Evolutionary conservation across 495 filamentous ascomycete genomes (phyloP).

Genomic region (Aspergillus campestris): DNA sequence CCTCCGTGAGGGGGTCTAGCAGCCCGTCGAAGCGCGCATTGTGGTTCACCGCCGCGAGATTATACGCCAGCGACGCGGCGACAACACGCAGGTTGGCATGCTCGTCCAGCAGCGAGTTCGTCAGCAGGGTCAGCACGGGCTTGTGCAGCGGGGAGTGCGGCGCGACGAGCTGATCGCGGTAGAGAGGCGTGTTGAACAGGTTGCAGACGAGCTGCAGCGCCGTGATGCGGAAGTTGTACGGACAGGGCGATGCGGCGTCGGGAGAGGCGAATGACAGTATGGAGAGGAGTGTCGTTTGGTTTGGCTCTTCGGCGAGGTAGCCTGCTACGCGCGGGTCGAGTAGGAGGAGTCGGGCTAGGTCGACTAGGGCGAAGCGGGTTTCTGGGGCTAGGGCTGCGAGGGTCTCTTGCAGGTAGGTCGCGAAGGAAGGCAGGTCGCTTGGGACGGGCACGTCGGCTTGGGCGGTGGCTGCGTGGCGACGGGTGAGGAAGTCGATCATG

Average conservation of each 20-base stretch:
- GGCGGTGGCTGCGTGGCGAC: slow-evolving; percentile 12
- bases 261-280: slow-evolving; percentile 48
- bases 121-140: slow-evolving; percentile 36
- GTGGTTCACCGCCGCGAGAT: slow-evolving; percentile 64
- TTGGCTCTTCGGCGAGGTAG: slow-evolving; percentile 69
- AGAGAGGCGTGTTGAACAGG: slow-evolving; percentile 50
- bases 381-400: slow-evolving; percentile 22
- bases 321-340: slow-evolving; percentile 78
- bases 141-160: slow-evolving; percentile 25
- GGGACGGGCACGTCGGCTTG: slow-evolving; percentile 39
- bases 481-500: slow-evolving; percentile 58
- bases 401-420: slow-evolving; percentile 22
- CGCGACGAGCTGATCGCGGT: slow-evolving; percentile 31
- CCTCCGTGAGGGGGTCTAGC: slow-evolving; percentile 53
- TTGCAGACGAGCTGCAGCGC: slow-evolving; percentile 60
- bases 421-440: slow-evolving; percentile 37
- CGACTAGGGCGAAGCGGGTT: slow-evolving; percentile 68
- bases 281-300: slow-evolving; percentile 53
- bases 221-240: slow-evolving; percentile 77
- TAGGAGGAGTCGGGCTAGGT: slow-evolving; percentile 69
- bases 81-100: slow-evolving; percentile 56
- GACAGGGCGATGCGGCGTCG: slow-evolving; percentile 42
- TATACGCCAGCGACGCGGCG: slow-evolving; percentile 75
- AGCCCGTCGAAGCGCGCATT: slow-evolving; percentile 49
- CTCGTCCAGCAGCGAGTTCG: slow-evolving; percentile 46